Percentiles rank a stretch among this genome's conserved stretches.
Conservation (phyloP, 1,139 yeast species). For the Geotrichum cucujoidarum region DNA sequence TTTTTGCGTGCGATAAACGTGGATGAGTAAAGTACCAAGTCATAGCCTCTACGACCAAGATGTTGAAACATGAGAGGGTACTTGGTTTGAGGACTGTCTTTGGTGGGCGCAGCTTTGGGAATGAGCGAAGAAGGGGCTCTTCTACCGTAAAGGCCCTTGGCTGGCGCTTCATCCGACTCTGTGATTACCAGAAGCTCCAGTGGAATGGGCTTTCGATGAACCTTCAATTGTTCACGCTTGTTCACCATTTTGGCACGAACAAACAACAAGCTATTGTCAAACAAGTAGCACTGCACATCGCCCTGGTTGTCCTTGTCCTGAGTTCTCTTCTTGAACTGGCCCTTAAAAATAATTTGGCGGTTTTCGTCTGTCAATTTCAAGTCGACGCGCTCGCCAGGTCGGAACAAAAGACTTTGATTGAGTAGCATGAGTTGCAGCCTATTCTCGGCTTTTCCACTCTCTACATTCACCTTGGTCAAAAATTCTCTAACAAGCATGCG, state of each 20-base stretch:
- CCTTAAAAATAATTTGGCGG: slow-evolving; percentile 73
- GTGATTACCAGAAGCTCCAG: slow-evolving; percentile 74
- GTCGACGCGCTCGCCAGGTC: slow-evolving; percentile 84
- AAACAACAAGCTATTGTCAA: slow-evolving; percentile 83
- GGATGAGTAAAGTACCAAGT: slow-evolving; percentile 59
- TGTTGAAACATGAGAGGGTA: slow-evolving; percentile 51
- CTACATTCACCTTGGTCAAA: slow-evolving; percentile 75
- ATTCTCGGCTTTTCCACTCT: slow-evolving; percentile 93
- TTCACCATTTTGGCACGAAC: slow-evolving; percentile 83
- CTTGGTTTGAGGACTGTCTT: slow-evolving; percentile 33
- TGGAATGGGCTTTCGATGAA: slow-evolving; percentile 85
- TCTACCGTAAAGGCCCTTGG: slow-evolving; percentile 41
- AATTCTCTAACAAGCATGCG: slow-evolving; percentile 71
- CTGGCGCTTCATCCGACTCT: slow-evolving; percentile 73
- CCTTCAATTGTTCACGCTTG: slow-evolving; percentile 87
- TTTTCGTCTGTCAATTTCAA: slow-evolving; percentile 78
- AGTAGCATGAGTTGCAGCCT: slow-evolving; percentile 83
- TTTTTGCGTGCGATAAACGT: slow-evolving; percentile 72
- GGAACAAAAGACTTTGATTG: slow-evolving; percentile 66
- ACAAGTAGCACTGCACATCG: slow-evolving; percentile 69
- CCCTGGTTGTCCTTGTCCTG: slow-evolving; percentile 73
- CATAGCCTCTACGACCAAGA: slow-evolving; percentile 61
- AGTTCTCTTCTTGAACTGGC: slow-evolving; percentile 66
- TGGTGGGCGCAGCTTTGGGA: slow-evolving; percentile 29
- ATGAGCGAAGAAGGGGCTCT: slow-evolving; percentile 43